Percentiles rank a stretch among this genome's conserved stretches.
Evolutionary conservation across 2,329 filamentous ascomycete genomes (phyloP).

Genomic region (Alternaria infectoria): DNA sequence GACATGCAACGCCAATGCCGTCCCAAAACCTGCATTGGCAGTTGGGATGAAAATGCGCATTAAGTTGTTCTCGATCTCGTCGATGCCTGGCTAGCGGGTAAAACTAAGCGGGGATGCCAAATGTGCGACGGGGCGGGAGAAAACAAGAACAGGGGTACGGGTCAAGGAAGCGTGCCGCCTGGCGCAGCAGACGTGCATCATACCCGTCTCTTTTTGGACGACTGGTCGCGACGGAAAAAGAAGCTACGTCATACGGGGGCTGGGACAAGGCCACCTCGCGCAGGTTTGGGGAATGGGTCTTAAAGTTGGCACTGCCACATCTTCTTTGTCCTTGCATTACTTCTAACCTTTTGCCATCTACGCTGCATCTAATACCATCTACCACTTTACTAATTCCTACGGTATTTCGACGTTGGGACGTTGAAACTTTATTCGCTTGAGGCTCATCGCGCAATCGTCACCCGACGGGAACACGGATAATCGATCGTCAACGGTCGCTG

Average conservation of each 20-base stretch:
- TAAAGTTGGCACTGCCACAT: conserved; percentile 17
- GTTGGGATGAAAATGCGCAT: background rate
- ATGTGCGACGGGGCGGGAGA: background rate
- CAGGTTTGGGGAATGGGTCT: background rate
- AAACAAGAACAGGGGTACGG: background rate
- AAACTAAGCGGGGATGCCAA: background rate
- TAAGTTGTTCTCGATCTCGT: background rate
- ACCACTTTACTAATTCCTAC: background rate
- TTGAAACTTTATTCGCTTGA: background rate
- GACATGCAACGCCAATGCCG: background rate
- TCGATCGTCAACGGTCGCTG: conserved; percentile 8
- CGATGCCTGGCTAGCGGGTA: background rate
- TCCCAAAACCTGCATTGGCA: background rate
- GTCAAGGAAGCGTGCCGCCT: background rate
- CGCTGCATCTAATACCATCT: background rate
- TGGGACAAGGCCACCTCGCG: conserved; percentile 1
- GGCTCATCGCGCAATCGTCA: background rate
- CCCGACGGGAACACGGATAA: conserved; percentile 5
- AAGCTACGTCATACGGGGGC: conserved; percentile 14
- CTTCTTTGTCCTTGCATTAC: conserved; percentile 1
- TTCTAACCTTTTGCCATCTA: background rate
- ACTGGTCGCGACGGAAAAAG: background rate
- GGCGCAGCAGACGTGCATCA: background rate
- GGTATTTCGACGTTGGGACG: background rate
- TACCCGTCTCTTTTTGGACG: background rate